Evolutionary conservation across 1,139 yeast genomes (phyloP).

Genomic region (Taphrina communis): DNA sequence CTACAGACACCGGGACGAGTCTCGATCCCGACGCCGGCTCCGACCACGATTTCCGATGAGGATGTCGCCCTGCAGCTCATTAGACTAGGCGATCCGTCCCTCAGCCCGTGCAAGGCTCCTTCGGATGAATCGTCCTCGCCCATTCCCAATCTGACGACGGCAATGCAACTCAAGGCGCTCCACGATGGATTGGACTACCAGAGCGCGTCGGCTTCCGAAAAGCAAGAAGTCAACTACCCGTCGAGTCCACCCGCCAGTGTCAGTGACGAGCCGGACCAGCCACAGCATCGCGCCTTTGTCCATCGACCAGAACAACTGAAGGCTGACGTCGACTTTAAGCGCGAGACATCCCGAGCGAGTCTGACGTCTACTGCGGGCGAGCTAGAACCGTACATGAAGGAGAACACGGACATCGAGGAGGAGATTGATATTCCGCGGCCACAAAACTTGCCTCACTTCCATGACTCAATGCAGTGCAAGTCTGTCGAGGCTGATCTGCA

Average conservation of each 20-base stretch:
- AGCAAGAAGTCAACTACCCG: conserved; percentile 34
- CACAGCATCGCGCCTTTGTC: conserved; percentile 3
- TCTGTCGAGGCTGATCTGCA: neutral
- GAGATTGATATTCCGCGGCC: conserved; percentile 39
- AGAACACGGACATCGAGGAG: conserved; percentile 22
- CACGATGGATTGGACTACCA: conserved; percentile 22
- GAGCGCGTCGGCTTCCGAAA: conserved; percentile 6
- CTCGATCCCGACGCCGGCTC: conserved; percentile 42
- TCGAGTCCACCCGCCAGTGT: conserved; percentile 38
- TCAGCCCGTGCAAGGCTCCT: conserved; percentile 34
- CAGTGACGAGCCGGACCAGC: conserved; percentile 26
- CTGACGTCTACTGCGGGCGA: conserved; percentile 4
- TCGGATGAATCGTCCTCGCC: conserved; percentile 34
- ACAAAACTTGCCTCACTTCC: conserved; percentile 34
- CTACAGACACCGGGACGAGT: conserved; percentile 33
- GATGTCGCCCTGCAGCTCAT: conserved; percentile 43
- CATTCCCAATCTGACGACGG: conserved; percentile 26
- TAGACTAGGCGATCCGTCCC: conserved; percentile 42
- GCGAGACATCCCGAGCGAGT: conserved; percentile 8
- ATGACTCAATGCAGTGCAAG: conserved; percentile 19
- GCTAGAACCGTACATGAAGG: conserved; percentile 20
- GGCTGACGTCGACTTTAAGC: neutral
- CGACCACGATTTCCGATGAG: conserved; percentile 42
- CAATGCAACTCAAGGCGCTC: conserved; percentile 29
- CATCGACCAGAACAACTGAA: neutral